phyloP scores from a whole-genome alignment of 139 green algal genomes.

The Chlorella sp. region DNA sequence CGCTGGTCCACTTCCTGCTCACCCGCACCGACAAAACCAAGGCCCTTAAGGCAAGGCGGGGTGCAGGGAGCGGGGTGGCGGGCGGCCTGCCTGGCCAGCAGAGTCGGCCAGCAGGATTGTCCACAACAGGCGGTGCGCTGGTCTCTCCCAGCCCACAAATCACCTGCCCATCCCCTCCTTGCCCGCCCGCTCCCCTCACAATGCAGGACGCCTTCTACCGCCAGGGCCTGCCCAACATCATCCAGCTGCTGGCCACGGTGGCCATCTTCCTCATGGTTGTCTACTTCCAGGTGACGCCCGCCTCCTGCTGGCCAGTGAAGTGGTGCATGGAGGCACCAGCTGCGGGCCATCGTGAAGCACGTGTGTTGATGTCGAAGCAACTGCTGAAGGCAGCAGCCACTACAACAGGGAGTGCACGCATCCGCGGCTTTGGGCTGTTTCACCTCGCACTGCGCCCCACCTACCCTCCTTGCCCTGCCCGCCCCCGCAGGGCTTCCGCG shows the following conservation, averaged over 20 bases:
- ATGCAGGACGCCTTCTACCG: conserved; percentile 99
- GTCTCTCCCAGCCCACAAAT: background rate
- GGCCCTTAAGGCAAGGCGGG: conserved; percentile 40
- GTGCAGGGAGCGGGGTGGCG: background rate
- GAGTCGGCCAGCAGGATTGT: background rate
- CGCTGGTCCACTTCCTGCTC: conserved; percentile 96
- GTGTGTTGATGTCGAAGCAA: background rate
- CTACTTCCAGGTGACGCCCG: conserved; percentile 88
- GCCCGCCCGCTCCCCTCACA: background rate
- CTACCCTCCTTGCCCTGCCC: background rate
- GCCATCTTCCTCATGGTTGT: conserved; percentile 98
- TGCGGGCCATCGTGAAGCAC: too few relatives aligned
- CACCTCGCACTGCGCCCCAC: too few relatives aligned
- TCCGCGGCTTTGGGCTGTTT: too few relatives aligned
- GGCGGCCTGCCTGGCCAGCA: background rate
- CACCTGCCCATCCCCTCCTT: background rate
- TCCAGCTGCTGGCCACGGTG: conserved; percentile 95
- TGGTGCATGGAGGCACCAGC: too few relatives aligned
- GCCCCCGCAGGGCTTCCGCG: conserved; percentile 89
- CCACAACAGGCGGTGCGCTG: background rate
- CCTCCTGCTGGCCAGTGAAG: too few relatives aligned
- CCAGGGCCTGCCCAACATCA: conserved; percentile 96
- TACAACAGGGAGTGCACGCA: too few relatives aligned
- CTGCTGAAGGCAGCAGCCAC: too few relatives aligned
- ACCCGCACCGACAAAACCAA: conserved; percentile 92